Percentiles rank a stretch among this genome's conserved stretches.
Evolutionary conservation across 306 rosid species (phyloP).

Genomic region (Gastrolobium bilobum): DNA sequence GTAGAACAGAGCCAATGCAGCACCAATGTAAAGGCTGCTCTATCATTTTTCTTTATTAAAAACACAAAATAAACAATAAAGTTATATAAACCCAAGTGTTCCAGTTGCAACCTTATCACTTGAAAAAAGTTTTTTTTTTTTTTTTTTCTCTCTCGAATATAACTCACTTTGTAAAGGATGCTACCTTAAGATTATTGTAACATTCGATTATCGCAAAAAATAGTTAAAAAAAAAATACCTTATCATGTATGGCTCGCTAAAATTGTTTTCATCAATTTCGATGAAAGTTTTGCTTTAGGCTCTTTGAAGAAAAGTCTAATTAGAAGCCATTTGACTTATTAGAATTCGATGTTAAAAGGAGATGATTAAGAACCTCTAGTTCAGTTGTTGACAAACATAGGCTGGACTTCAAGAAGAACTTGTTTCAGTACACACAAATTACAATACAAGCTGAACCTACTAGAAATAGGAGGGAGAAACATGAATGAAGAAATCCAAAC

Average conservation of each 20-base stretch:
- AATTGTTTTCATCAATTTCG: not conserved
- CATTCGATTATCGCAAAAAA: no score
- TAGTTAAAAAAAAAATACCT: no score
- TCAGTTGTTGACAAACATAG: not conserved
- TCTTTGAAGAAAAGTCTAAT: no score
- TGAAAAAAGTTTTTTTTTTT: no score
- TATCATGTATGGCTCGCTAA: no score
- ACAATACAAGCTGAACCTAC: not conserved
- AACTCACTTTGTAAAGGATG: no score
- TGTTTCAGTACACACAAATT: not conserved
- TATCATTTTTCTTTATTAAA: constrained; percentile 5
- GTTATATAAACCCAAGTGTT: not conserved
- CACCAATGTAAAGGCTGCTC: constrained; percentile 37
- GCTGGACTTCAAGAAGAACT: not conserved
- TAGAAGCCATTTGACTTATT: not conserved
- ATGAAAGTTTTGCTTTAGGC: not conserved
- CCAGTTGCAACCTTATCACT: no score
- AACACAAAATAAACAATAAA: constrained; percentile 7
- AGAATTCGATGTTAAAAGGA: not conserved
- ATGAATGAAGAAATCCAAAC: constrained; percentile 37
- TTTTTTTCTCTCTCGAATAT: no score
- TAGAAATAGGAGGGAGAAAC: not conserved
- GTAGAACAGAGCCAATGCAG: constrained; percentile 32
- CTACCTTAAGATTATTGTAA: no score
- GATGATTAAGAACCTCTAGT: not conserved